A percentile compares a stretch with the other conserved stretches of the same genome.
These are phyloP conservation scores for Penicillium sp. DNA, from an alignment of 2,329 filamentous ascomycete genomes.

Conservation along the genomic window DNA sequence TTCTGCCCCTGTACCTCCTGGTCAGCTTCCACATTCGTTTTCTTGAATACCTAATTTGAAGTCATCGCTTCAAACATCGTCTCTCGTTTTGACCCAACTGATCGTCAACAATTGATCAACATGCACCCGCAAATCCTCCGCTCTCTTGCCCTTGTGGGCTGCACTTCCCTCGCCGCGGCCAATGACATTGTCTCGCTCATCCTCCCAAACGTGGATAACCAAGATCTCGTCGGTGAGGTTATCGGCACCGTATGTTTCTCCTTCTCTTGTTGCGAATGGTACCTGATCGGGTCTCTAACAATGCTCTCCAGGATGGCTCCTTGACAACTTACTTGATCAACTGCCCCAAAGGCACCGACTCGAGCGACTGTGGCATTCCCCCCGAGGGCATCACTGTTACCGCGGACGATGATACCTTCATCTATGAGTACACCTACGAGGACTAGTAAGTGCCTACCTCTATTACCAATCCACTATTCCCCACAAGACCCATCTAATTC, in stretches of 20 bases:
- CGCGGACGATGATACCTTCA: conserved; percentile 18
- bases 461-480: background rate
- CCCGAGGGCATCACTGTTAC: conserved; percentile 15
- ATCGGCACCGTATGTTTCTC: conserved; percentile 21
- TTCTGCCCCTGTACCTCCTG: background rate
- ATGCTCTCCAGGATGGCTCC: conserved; percentile 18
- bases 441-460: conserved; percentile 18
- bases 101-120: conserved; percentile 14
- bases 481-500: background rate
- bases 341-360: conserved; percentile 18
- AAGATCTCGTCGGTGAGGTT: conserved; percentile 18
- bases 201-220: conserved; percentile 12
- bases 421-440: conserved; percentile 9
- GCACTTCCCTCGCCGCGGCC: conserved; percentile 29
- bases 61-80: background rate
- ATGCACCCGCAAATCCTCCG: conserved; percentile 25
- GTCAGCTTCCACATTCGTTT: conserved; percentile 9
- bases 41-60: background rate
- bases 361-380: conserved; percentile 19
- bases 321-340: conserved; percentile 28
- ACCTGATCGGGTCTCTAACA: background rate
- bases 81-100: background rate
- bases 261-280: background rate
- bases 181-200: conserved; percentile 23
- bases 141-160: conserved; percentile 32